Conservation (phyloP, 441 rosid species). For the Brassica balearica region DNA sequence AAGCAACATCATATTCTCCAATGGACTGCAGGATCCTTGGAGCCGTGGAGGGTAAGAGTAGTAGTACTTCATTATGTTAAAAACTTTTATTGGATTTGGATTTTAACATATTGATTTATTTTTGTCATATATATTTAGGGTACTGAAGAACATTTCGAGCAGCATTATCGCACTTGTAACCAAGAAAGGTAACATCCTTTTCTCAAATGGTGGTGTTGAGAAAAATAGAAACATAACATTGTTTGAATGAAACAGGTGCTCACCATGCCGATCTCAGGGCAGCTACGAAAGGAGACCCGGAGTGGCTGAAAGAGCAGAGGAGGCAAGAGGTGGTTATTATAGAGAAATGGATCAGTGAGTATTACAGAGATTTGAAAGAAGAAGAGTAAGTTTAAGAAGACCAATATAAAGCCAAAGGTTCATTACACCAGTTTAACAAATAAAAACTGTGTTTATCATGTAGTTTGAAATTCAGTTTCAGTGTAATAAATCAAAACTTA, state of each 20-base stretch:
- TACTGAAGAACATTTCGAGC: slow-evolving; percentile 70
- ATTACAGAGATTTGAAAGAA: slow-evolving; percentile 52
- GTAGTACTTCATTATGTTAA: slow-evolving; percentile 16
- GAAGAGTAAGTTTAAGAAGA: slow-evolving; percentile 10
- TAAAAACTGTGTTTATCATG: slow-evolving; percentile 16
- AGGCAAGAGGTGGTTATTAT: slow-evolving; percentile 66
- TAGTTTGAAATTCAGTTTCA: neutral
- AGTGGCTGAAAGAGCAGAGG: slow-evolving; percentile 71
- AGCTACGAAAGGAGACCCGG: slow-evolving; percentile 62
- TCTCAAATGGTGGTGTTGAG: neutral
- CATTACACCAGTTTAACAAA: slow-evolving; percentile 20
- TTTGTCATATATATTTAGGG: slow-evolving; percentile 43
- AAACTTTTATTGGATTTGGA: neutral
- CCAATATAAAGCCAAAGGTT: slow-evolving; percentile 16
- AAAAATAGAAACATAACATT: neutral
- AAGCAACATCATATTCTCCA: slow-evolving; percentile 77
- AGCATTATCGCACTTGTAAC: slow-evolving; percentile 71
- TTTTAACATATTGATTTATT: neutral
- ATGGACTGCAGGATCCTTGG: slow-evolving; percentile 83
- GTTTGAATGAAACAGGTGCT: slow-evolving; percentile 56
- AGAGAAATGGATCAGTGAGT: slow-evolving; percentile 59
- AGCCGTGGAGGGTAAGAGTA: slow-evolving; percentile 75
- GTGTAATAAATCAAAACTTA: neutral
- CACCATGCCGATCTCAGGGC: slow-evolving; percentile 73
- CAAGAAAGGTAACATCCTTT: slow-evolving; percentile 54